Base-by-base conservation (phyloP, 2,329 filamentous ascomycete genomes). In the Xylariaceae sp. region DNA sequence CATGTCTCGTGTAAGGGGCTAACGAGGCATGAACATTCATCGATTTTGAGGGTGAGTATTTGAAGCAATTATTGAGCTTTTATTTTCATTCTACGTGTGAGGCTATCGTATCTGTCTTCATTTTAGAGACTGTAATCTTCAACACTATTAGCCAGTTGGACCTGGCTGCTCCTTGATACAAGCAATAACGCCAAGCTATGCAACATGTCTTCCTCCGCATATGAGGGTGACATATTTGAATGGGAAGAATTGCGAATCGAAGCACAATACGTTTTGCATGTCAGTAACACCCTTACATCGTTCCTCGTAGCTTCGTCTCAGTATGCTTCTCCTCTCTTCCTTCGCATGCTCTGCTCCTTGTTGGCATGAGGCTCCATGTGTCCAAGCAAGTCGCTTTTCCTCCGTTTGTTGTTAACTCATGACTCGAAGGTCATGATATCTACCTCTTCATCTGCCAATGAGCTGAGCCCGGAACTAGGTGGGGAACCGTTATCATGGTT, bases 391-490 rank as follows among this genome's bases (percentile, higher is more conserved):
- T 16, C 18, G 29, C 34, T n/a, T 18, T 45, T 34, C 16, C 7
- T 10, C 3, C 16, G 12, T 37, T 32, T 5, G 12, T 49, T 26
- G 39, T 22, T 7, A 8, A 12, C 2, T 40, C 37, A 40, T 10
- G 18, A 63, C 1, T 57, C 52, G 21, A 68, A 64, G 37, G 64
- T 63, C 49, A 68, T 64, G 75, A 81, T 80, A 30, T 73, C 72
- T 19, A 69, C 60, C 43, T 69, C 67, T 34, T 63, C 67, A 55
- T 81, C 80, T 2, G 76, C 78, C 2, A 84, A 72, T 3, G 80
- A 84, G 58, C 80, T 83, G 8, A 84, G 70, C 1, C 78, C 79
- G 2, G 80, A 83, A 57, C 79, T 83, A 16, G 72, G 72, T 16
- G 77, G 68, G 30, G 76, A 76, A 15, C 74, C 71, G 21, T 53